Evolutionary conservation across 208 protist genomes (phyloP), one percentile per base, ranked within the genome.

Genomic region (Trypanosoma lewisi): DNA sequence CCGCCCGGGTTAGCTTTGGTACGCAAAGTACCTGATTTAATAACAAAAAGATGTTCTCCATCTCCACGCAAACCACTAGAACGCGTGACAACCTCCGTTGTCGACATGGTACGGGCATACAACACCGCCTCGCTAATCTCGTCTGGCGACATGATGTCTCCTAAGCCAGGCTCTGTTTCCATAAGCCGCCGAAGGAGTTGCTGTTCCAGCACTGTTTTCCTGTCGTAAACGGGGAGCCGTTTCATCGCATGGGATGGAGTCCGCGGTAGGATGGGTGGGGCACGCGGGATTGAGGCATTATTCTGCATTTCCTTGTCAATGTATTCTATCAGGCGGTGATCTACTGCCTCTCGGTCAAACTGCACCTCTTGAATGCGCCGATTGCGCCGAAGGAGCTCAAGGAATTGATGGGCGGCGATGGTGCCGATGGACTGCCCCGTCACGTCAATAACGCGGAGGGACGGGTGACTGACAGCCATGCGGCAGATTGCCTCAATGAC

Each of bases 171-270:
- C 37, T 87, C 81, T 4, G 68, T 49, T 9, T 67, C 67, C 3
- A 91, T 70, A 28, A 91, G 50, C 16, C 67, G 67, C 16, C 80
- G 64, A 37, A 92, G 60, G 28, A 85, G 31, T 67, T 92, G 85
- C 56, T 89, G 85, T 52, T 89, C 85, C 17, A 67, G 65, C 39
- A 85, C 42, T 25, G 85, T 89, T 63, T 92, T 92, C n/a, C 82
- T 69, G 57, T 92, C 85, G 1, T 80, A 25, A 25, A 47, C 50
- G 11, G 77, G 76, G 4, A 88, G 74, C 39, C 11, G 34, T 21
- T 36, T n/a, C 12, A 71, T 65, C 9, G 30, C 33, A 1, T 57
- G 30, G 1, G 63, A 33, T 11, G 83, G 53, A 27, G 61, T 65
- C 4, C 49, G 17, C 1, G 79, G 71, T 21, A 88, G 27, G 9